Evolutionary conservation across 2,329 filamentous ascomycete species (phyloP), one percentile per base, ranked within the genome.

Genomic region (Saccharata proteae): DNA sequence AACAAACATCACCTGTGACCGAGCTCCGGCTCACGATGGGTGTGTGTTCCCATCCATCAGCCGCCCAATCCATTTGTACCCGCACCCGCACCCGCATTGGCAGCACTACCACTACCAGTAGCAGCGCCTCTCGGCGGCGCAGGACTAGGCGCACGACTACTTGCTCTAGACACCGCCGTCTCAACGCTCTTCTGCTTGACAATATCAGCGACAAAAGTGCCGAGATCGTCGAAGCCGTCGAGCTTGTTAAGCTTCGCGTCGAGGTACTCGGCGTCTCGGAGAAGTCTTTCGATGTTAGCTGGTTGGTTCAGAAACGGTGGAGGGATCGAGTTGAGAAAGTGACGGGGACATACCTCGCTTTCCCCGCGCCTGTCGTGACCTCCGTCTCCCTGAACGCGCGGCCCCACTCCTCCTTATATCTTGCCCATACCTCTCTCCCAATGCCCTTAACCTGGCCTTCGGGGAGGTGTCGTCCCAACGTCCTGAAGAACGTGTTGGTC

Each of bases 361-460:
- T 76, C 4, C 81, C 84, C 30, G 61, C 59, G 40, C 74, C 68
- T 5, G 74, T 83, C 54, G 69, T 73, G 14, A 84, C 64, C 16
- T 65, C 61, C 14, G 77, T 70, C 23, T 74, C 74, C 25, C 67
- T 60, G 42, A 90, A 77, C 8, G 78, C 78, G 40, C 69, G 71
- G 12, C 78, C 76, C 52, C 90, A 77, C 46, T 88, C 80, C 35
- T 81, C 77, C 46, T 74, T 76, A 54, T 93, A 93, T 51, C 73
- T 83, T 21, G 69, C 64, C 54, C 92, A 92, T 1, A 94, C 84
- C 1, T 82, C 80, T 13, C 67, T 62, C 81, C 93, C 93, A 46
- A 94, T 93, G 59, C 82, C 74, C 32, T 70, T 67, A 2, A 93
- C 77, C 1, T 79, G 77, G 33, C 70, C 67, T 40, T 90, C 81